These are phyloP conservation scores for Fusarium chaquense DNA, from an alignment of 2,329 filamentous ascomycete genomes.

Conservation along the genomic window DNA sequence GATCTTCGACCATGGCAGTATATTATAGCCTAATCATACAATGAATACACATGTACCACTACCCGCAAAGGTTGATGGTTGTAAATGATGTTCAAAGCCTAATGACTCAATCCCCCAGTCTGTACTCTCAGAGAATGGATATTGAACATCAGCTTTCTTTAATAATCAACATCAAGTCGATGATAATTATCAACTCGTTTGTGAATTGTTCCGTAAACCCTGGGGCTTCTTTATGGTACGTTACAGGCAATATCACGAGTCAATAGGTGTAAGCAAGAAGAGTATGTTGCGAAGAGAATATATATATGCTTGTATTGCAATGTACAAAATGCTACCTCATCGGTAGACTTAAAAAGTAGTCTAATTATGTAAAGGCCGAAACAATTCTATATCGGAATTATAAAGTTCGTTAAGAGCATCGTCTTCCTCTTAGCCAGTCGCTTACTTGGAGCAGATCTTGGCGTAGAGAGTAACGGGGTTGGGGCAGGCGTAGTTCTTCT, in stretches of 20 bases:
- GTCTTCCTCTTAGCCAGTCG: neutral
- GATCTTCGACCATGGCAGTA: too few relatives aligned
- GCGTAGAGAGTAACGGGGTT: conserved; percentile 54
- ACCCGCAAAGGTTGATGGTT: too few relatives aligned
- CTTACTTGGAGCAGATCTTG: conserved; percentile 47
- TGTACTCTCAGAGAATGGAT: too few relatives aligned
- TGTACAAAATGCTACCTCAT: neutral
- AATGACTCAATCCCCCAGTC: too few relatives aligned
- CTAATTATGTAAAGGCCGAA: conserved; percentile 14
- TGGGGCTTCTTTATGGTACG: too few relatives aligned
- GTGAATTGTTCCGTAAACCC: fast-evolving
- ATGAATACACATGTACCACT: too few relatives aligned
- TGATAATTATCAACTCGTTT: too few relatives aligned
- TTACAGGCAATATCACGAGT: too few relatives aligned
- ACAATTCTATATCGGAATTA: neutral
- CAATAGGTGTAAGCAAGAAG: fast-evolving
- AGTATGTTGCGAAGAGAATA: neutral
- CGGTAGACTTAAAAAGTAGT: neutral
- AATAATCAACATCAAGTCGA: too few relatives aligned
- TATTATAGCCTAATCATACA: too few relatives aligned
- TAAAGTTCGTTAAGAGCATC: neutral
- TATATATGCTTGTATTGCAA: conserved; percentile 14
- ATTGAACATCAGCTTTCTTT: too few relatives aligned
- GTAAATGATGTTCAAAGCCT: too few relatives aligned
- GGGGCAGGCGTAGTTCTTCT: conserved; percentile 58